A percentile compares a stretch with the other conserved stretches of the same genome.
These are phyloP conservation scores for Tylopilus rubrobrunneus DNA, from an alignment of 768 basidiomycete genomes.

Conservation along the genomic window DNA sequence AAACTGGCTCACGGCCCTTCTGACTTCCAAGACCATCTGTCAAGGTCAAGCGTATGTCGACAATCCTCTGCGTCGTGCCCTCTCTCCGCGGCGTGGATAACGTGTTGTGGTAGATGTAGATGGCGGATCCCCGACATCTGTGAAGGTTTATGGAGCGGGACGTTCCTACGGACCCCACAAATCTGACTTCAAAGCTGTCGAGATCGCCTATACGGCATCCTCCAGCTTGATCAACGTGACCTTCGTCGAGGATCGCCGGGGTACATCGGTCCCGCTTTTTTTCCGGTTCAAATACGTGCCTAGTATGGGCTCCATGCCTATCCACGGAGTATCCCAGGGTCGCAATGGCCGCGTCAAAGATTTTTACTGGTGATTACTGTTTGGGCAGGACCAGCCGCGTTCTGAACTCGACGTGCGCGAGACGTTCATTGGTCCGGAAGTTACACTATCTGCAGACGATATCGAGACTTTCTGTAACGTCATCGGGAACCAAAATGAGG, in stretches of 20 bases:
- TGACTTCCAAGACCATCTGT: conserved; percentile 77
- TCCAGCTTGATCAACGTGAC: conserved; percentile 63
- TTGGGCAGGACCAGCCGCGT: conserved; percentile 76
- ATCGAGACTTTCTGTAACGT: conserved; percentile 90
- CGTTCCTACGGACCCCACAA: conserved; percentile 77
- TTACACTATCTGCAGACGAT: conserved; percentile 68
- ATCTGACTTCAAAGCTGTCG: conserved; percentile 75
- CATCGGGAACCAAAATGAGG: conserved; percentile 89
- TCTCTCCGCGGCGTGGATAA: conserved; percentile 73
- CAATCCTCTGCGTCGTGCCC: conserved; percentile 84
- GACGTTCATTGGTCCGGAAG: conserved; percentile 83
- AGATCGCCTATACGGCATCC: conserved; percentile 50
- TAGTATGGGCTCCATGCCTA: conserved; percentile 83
- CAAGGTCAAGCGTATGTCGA: conserved; percentile 83
- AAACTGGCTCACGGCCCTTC: conserved; percentile 82
- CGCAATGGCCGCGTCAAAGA: conserved; percentile 91
- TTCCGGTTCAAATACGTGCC: conserved; percentile 87
- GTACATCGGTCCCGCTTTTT: conserved; percentile 69
- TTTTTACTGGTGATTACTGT: conserved; percentile 99
- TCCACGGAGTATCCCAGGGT: conserved; percentile 81
- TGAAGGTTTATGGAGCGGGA: conserved; percentile 71
- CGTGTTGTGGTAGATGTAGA: conserved; percentile 60
- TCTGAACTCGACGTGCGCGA: conserved; percentile 78
- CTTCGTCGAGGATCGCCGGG: conserved; percentile 79
- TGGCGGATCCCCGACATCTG: conserved; percentile 44